Base-by-base conservation (phyloP, 139 green algal genomes). In the Bryopsis sp. region DNA sequence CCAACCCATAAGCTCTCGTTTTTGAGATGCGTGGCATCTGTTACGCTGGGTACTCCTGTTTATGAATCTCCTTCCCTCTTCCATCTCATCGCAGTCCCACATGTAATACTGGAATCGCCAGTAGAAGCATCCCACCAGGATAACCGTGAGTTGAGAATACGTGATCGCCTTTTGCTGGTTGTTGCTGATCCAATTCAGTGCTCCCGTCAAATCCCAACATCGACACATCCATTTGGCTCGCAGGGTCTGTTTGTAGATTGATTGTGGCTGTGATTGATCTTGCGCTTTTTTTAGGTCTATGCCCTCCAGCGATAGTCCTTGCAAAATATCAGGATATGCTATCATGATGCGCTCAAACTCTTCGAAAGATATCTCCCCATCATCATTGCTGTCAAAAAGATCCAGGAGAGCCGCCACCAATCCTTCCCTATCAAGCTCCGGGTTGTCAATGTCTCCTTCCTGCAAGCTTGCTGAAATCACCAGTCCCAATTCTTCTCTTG, bases 1-100 rank as follows among this genome's bases (percentile, higher is more conserved):
- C 59, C 59, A 67, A 48, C 59, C 33, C 6, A 67, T 39, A 7
- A 67, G 59, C 59, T 67, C 33, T 47, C 34, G 59, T 26, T 67
- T 67, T 11, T 15, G 19, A 11, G 59, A 22, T 7, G 39, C 33
- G 29, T 15, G 7, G 7, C 59, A 67, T 7, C 4, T n/a, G 59
- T 29, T 64, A 28, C 46, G 67, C 33, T n/a, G 28, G 50, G 11
- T 22, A 36, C 31, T 15, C 50, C 50, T 11, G 37, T 54, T 36
- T n/a, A 26, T 32, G n/a, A 31, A 46, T 47, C 35, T 19, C 33
- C 31, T 43, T 7, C 33, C 19, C 19, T 47, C 7, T 26, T 47
- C 35, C 5, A 22, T 22, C 5, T 31, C 59, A 26, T 39, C 59
- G 59, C 59, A 67, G 59, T 67, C 59, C 33, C 59, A 26, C 7